Base-by-base conservation (phyloP, 2,329 filamentous ascomycete genomes). In the Exophiala spinifera region DNA sequence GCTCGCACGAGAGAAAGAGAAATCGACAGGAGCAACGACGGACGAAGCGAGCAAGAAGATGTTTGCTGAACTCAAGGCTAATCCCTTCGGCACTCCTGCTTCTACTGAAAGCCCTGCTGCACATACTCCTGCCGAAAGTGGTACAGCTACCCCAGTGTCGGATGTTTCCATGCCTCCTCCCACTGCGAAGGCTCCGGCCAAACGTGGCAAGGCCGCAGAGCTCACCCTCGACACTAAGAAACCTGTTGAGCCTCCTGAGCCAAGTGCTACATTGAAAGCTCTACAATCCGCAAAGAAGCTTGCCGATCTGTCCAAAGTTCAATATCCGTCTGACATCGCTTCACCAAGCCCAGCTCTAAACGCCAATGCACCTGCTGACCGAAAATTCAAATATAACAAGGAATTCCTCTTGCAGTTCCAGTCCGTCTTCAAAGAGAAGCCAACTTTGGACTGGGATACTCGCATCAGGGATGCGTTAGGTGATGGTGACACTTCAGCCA, bases 331-430 rank as follows among this genome's bases (percentile, higher is more conserved):
- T 3, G 88, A 89, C 51, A 87, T 97, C 69, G 83, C 81, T 57
- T 96, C 91, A 21, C 94, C 94, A 6, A 97, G 96, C 74, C 90
- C 92, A 10, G 89, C 92, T 2, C 76, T 96, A 61, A 99, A 97
- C 71, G 78, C 82, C 37, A 75, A 66, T 57, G 87, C 87, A 14
- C 87, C 89, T 23, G 79, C 83, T 31, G 89, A 74, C 55, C 72
- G 87, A 72, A 92, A 91, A 76, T 95, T 95, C 78, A 91, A 95
- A 71, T 99, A 99, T 72, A 91, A 97, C 74, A 89, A 91, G 66
- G 86, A 87, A 65, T 99, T 99, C 79, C 77, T 99, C 74, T 80
- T 99, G 25, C 94, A 99, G 69, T 99, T 99, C 80, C 89, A 96
- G 75, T 83, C 83, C 65, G 90, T 96, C 17, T 99, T 96, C 76